Evolutionary conservation across 306 rosid species (phyloP).

Genomic region (Prunus persica): Prunus_persica_NCBIv2 NC_034012.1:5231001-5231500

Average conservation of each 20-base stretch:
- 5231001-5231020: not conserved
- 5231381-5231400: not conserved
- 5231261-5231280: not conserved
- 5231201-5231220: not conserved
- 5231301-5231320: not conserved
- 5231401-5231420: not conserved
- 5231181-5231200: not conserved
- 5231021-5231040: not conserved
- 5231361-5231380: not conserved
- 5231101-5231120: constrained; percentile 43
- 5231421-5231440: not conserved
- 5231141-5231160: constrained; percentile 86
- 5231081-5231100: constrained; percentile 43
- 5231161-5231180: constrained; percentile 27
- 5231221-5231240: not conserved
- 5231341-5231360: too few relatives aligned
- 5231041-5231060: constrained; percentile 11
- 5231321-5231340: not conserved
- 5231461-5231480: not conserved
- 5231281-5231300: not conserved
- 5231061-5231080: constrained; percentile 92
- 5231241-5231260: not conserved
- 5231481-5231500: not conserved
- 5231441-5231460: not conserved
- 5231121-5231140: constrained; percentile 91